Base-by-base conservation (phyloP, 495 filamentous ascomycete genomes). In the Glonium stellatum region DNA sequence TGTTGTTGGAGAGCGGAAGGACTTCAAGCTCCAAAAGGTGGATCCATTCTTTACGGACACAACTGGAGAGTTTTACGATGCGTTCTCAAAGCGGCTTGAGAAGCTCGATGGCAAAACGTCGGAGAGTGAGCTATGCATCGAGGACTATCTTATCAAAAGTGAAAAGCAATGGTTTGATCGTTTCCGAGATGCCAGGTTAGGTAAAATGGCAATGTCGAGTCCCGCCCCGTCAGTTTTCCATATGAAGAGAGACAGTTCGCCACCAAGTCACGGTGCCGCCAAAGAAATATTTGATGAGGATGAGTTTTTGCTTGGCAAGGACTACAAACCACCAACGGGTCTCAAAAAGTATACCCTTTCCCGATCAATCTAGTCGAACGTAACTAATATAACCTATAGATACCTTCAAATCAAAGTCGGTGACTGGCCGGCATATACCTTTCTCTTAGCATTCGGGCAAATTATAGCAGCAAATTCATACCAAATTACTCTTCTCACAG, bases 371-470 rank as follows among this genome's bases (percentile, higher is more conserved):
- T 4, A 1, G 13, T 15, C 18, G 39, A 11, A 11, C 13, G 12
- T 11, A 15, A 4, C 39, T 44, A 44, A 44, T 11, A 3, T 15
- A 4, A 18, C 10, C 13, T 11, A 4, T 18, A 44, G 39, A 44
- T 44, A 18, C 4, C 39, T 44, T 11, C 39, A 44, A 69, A 57
- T 66, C 58, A 72, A 74, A 22, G 60, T 78, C 44, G 70, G 76
- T 18, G 82, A 87, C 63, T 90, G 87, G 87, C 87, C 87, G 0
- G 61, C 89, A 8, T 90, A 90, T 71, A 81, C 85, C 5, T 78
- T 90, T 58, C 73, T 89, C 42, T 75, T 88, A 18, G 84, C 84
- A 49, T 75, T 88, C 67, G 83, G 82, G 5, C 85, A 87, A 67
- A 80, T 87, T 59, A 78, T 87, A 46, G 81, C 85, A 0, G 81